Evolutionary conservation across 2,329 filamentous ascomycete species (phyloP).

Genomic region (Biscogniauxia sp.): DNA sequence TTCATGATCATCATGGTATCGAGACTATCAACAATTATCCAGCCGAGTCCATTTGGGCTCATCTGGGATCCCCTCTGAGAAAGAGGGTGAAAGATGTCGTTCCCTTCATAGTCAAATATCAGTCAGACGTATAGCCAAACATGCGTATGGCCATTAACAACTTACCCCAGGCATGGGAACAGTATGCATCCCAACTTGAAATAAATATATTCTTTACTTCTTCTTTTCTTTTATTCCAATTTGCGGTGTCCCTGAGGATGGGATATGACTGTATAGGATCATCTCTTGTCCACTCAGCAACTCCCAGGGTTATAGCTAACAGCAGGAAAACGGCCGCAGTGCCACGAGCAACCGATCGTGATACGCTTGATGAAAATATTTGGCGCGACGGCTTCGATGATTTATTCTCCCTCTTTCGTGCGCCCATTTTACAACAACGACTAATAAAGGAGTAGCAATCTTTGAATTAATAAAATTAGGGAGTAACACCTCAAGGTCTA

Average conservation of each 20-base stretch:
- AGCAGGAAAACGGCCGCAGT: neutral
- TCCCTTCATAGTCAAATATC: slow-evolving; percentile 46
- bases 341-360: neutral
- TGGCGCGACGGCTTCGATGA: neutral
- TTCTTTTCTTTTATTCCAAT: slow-evolving; percentile 17
- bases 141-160: neutral
- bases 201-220: slow-evolving; percentile 64
- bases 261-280: neutral
- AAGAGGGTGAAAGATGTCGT: slow-evolving; percentile 81
- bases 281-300: neutral
- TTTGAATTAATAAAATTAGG: no score
- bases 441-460: no score
- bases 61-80: slow-evolving; percentile 76
- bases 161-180: slow-evolving; percentile 86
- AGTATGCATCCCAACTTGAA: slow-evolving; percentile 87
- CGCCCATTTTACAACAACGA: no score
- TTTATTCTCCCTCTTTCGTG: neutral
- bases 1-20: slow-evolving; percentile 99
- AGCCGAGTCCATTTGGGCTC: slow-evolving; percentile 82
- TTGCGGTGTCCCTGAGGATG: neutral
- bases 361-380: neutral
- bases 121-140: slow-evolving; percentile 19
- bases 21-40: slow-evolving; percentile 93
- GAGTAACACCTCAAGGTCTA: no score
- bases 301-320: neutral